Evolutionary conservation across 2,329 filamentous ascomycete species (phyloP), one percentile per base, ranked within the genome.

Genomic region (Diaporthe destruens): DNA sequence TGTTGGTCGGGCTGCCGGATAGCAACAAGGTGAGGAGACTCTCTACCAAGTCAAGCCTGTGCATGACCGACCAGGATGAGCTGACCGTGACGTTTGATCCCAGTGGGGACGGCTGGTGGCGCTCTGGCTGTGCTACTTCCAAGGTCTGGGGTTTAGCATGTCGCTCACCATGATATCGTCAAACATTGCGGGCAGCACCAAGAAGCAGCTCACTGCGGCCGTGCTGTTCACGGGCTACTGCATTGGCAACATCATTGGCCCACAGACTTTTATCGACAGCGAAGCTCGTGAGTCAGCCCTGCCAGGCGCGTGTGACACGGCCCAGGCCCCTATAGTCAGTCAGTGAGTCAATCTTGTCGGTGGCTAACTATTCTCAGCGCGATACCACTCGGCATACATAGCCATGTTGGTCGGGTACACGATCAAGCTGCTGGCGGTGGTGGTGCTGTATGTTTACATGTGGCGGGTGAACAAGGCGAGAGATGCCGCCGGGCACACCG

Each of bases 41-140:
- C 29, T 29, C 29, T 29, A 29, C 39, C 25, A 20, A 25, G 9
- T 29, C 29, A 6, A 20, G 0, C 1, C 2, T 32, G 25, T 32
- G n/a, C 9, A 6, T 29, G 34, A 11, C 5, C 1, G 34, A 11
- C 3, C 1, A 12, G 32, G 4, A 9, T n/a, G 36, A 29, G 16
- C 47, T 42, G 57, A 23, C 44, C 14, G 3, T 53, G 51, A 29
- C 20, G 12, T 20, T 8, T 20, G 18, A 16, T 11, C 11, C n/a
- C 34, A 80, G 81, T 89, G 88, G 87, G 87, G 87, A n/a, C 82
- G 87, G 3, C 80, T 90, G 2, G 87, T 90, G 4, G 87, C 85
- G 0, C 82, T 89, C 8, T 90, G 88, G 87, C 80, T 90, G 9
- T 80, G 78, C 74, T 80, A 77, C 72, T 80, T 80, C 76, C 79